Evolutionary conservation across 768 basidiomycete species (phyloP).

Genomic region (Neoboletus brunneissimus): DNA sequence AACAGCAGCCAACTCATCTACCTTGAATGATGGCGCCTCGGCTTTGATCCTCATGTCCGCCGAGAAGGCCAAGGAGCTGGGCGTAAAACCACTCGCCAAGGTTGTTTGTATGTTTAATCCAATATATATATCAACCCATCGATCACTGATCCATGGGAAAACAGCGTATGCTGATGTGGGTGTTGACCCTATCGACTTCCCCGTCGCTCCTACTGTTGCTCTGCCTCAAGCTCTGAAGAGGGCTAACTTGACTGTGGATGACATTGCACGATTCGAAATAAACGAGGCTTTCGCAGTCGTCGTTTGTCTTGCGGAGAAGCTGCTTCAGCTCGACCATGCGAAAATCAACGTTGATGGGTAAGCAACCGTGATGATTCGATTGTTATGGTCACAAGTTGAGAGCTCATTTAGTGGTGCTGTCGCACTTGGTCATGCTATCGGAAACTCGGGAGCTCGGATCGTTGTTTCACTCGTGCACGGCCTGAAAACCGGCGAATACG

Average conservation of each 20-base stretch:
- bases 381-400: constrained; percentile 6
- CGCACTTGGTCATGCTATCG: constrained; percentile 93
- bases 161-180: constrained; percentile 96
- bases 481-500: constrained; percentile 90
- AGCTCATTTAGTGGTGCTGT: constrained; percentile 77
- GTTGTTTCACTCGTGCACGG: constrained; percentile 89
- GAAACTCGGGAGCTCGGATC: constrained; percentile 93
- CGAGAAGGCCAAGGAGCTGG: constrained; percentile 87
- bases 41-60: constrained; percentile 94
- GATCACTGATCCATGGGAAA: constrained; percentile 5
- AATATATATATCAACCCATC: neutral
- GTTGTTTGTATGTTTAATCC: constrained; percentile 70
- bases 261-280: constrained; percentile 91
- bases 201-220: constrained; percentile 88
- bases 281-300: constrained; percentile 99
- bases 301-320: constrained; percentile 85
- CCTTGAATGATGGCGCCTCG: constrained; percentile 93
- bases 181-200: constrained; percentile 96
- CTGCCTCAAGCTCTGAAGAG: constrained; percentile 84
- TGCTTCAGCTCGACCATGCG: constrained; percentile 75
- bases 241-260: constrained; percentile 77
- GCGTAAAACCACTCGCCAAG: constrained; percentile 90
- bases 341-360: constrained; percentile 92
- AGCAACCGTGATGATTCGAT: constrained; percentile 25
- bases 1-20: constrained; percentile 96